Evolutionary conservation across 2,329 filamentous ascomycete species (phyloP), one percentile per base, ranked within the genome.

Genomic region (Fusarium guadeloupense): DNA sequence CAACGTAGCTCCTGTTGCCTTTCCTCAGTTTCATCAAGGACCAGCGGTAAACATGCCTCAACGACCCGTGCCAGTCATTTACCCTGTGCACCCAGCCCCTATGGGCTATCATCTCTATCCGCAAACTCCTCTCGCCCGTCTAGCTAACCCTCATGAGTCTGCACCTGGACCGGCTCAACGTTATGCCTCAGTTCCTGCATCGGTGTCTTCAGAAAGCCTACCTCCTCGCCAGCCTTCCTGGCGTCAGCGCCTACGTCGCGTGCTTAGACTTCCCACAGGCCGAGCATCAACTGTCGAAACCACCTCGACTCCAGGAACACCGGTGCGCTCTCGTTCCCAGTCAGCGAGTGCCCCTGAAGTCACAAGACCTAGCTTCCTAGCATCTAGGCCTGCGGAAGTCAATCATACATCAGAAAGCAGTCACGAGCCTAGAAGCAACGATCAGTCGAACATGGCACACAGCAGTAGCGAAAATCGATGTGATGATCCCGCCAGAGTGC

Each of bases 221-320:
- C 33, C 59, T 34, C 50, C 62, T 23, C 58, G 52, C 9, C 58
- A 71, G 8, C 56, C 62, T 20, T 64, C 54, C 6, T 75, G 72
- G 72, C 54, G 60, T 19, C 72, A 74, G 37, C 55, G 69, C 13
- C 9, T 77, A 2, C 42, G 59, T 42, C 66, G 64, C 10, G 59
- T 62, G 1, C 63, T 77, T 25, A 66, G 60, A 5, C 43, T 75
- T 13, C 74, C 74, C 3, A 16, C 67, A 2, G 76, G 76, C 6
- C 72, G 65, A 50, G 75, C 73, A 7, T 77, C 74, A 0, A 78
- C 76, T 2, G 72, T 78, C 42, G 64, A 63, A 23, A 74, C 66
- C 4, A 26, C 54, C 33, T 73, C 73, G 3, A 17, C 28, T 7
- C 54, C 64, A 13, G 62, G 50, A 20, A 62, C 65, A 23, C 59